Evolutionary conservation across 1,139 yeast species (phyloP), one percentile per base, ranked within the genome.

Genomic region (Kodamaea fungicola): DNA sequence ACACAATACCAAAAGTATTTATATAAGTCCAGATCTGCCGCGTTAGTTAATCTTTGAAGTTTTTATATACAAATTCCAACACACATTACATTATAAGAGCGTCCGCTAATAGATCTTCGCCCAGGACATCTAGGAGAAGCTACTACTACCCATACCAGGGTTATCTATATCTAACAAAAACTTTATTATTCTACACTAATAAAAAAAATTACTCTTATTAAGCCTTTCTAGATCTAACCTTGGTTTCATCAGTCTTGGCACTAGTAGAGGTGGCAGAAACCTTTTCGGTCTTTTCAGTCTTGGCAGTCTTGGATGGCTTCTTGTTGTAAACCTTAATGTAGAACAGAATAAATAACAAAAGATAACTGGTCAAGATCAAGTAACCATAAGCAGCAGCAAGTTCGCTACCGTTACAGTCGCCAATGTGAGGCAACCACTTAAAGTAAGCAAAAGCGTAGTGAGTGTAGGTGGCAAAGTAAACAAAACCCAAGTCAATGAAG

Each of bases 351-450:
- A 92, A 92, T 60, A 92, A 75, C 45, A 92, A 74, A 71, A 92
- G 76, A 69, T 92, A 92, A 42, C 95, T 83, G 37, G 96, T 83
- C 65, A 92, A 76, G 55, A 92, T 86, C 59, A 83, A 76, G 64
- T 90, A 88, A 28, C 98, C 98, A 54, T 81, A 83, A 42, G 81
- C 76, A 28, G 97, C 97, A 41, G 98, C 98, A 51, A 83, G 74
- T 64, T 88, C 92, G 45, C 90, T 84, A 44, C 98, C 98, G 49
- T 86, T 79, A 66, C 98, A 92, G 52, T 83, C 81, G 45, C 96
- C 97, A 55, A 71, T 66, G 63, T 85, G 82, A 41, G 97, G 96
- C 59, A 88, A 64, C 59, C 66, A 62, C 37, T 66, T 72, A 60
- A 78, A 74, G 65, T 78, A 80, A 42, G 65, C 70, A 54, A 68